Conservation (phyloP, 768 basidiomycete species). For the Brasilioporus rufonigricans region DNA sequence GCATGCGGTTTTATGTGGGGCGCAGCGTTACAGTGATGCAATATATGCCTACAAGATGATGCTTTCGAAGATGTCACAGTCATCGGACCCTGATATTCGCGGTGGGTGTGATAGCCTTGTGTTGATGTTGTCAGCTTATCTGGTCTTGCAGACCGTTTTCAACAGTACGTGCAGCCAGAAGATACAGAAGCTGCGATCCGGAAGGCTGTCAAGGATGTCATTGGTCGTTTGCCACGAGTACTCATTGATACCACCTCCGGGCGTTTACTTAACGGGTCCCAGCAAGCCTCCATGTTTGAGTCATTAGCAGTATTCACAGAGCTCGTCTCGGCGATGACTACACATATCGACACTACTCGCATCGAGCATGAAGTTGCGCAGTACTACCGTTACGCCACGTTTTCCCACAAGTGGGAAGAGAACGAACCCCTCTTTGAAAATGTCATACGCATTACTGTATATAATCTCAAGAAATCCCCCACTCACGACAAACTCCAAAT, state of each 20-base stretch:
- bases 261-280: not conserved
- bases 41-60: not conserved
- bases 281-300: constrained; percentile 8
- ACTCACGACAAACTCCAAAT: too few relatives aligned
- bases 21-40: not conserved
- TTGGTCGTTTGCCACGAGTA: not conserved
- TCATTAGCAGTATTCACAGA: not conserved
- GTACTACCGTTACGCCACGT: too few relatives aligned
- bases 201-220: not conserved
- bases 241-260: not conserved
- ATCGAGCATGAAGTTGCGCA: constrained; percentile 2
- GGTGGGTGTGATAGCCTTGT: not conserved
- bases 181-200: not conserved
- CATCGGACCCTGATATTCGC: not conserved
- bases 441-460: too few relatives aligned
- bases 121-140: too few relatives aligned
- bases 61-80: not conserved
- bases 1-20: not conserved
- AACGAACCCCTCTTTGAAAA: too few relatives aligned
- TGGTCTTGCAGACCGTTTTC: not conserved
- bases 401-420: too few relatives aligned
- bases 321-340: constrained; percentile 9
- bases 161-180: not conserved
- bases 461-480: too few relatives aligned
- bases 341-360: not conserved